Base-by-base conservation (phyloP, 179 eudicot genomes). In the Camellia oleifera region DNA sequence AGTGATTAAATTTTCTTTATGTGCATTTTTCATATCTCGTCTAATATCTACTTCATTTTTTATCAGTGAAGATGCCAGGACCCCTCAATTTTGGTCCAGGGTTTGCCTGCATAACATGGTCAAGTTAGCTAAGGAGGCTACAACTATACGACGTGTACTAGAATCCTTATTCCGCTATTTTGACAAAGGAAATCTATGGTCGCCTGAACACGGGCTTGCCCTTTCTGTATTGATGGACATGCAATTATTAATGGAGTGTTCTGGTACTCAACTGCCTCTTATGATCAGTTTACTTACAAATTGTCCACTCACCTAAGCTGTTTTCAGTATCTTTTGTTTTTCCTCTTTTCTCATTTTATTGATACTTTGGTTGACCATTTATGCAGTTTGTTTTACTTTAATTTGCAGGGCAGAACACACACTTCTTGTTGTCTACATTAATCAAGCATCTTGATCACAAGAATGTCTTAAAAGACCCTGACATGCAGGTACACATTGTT, bases 41-140 rank as follows among this genome's bases (percentile, higher is more conserved):
- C 62, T 23, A 61, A 57, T 56, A 57, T 78, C 52, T 58, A 63
- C 53, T 79, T 20, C 42, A 17, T 76, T 79, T 62, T 80, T 82
- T 63, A 66, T 52, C 91, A 90, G 96, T 79, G 90, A 88, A 77
- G 89, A 88, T 57, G 85, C 91, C 69, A 83, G 81, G 79, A 88
- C 78, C 73, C 97, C 98, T 64, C 81, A 84, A 52, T 92, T 92
- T 88, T 93, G 98, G 98, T 86, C 98, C 71, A 88, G 92, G 84
- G 90, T 92, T 77, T 93, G 98, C 84, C 84, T 93, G 83, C 84
- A 88, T 77, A 93, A 93, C 87, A 93, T 93, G 97, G 97, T 97
- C 81, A 88, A 87, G 86, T 82, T 93, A 74, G 92, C 93, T 62
- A 88, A 87, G 85, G 98, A 93, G 83, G 97, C 93, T 56, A 91